Evolutionary conservation across 2,329 filamentous ascomycete genomes (phyloP).

Genomic region (Aureobasidium sp.): DNA sequence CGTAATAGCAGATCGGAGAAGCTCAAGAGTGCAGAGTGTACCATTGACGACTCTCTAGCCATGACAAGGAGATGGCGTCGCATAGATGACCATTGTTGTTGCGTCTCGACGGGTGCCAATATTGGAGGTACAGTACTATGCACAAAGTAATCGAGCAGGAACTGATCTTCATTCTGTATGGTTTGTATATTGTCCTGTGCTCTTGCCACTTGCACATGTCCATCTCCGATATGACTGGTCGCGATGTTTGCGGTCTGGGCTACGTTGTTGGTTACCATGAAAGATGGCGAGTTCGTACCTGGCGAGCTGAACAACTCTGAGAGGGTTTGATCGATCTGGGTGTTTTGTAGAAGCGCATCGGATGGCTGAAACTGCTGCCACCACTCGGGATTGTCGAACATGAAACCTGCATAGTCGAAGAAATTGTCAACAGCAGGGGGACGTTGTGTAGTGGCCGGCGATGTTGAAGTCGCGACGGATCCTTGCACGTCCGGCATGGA

Average conservation of each 20-base stretch:
- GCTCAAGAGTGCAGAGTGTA: neutral
- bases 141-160: neutral
- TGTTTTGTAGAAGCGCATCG: neutral
- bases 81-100: neutral
- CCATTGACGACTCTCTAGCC: neutral
- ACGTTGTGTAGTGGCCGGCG: neutral
- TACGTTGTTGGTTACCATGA: neutral
- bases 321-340: neutral
- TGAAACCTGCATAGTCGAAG: conserved; percentile 11
- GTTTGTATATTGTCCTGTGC: neutral
- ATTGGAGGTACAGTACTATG: neutral
- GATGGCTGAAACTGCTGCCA: neutral
- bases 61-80: neutral
- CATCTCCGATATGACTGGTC: no score
- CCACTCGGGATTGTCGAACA: neutral
- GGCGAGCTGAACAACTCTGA: neutral
- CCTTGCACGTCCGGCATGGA: neutral
- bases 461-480: neutral
- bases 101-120: neutral
- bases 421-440: neutral
- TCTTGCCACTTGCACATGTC: neutral
- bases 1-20: conserved; percentile 19
- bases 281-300: neutral
- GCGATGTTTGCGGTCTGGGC: neutral
- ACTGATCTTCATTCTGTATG: neutral